Base-by-base conservation (phyloP, 495 filamentous ascomycete genomes). In the Hapsidospora chrysogenum region DNA sequence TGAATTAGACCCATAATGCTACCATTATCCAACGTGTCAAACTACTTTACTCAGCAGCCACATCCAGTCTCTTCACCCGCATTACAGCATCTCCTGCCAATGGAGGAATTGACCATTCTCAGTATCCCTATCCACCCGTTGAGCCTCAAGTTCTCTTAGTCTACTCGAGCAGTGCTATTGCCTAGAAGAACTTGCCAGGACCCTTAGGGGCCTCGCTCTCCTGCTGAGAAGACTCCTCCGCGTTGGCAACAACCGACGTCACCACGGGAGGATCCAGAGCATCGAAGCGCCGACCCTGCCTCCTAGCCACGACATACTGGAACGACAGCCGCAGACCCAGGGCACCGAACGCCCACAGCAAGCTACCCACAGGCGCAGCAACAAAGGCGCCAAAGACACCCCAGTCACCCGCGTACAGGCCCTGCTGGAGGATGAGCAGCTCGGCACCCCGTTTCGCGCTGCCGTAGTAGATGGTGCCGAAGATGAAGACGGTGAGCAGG, bases 301-400 rank as follows among this genome's bases (percentile, higher is more conserved):
- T 27, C 46, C 57, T 72, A 8, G 76, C 64, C n/a, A 47, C 35
- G 20, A 60, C 37, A 38, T 53, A 77, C 37, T 69, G 72, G 14
- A 57, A 58, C 0, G 48, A 42, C 5, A 82, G 43, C 14, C 78
- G 63, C 17, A 70, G 39, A 13, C 41, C 60, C 18, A 76, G 58
- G 11, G 74, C 76, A 11, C 59, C 68, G 29, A 70, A 63, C 11
- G 67, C 74, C 71, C 75, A 85, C 22, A 85, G 53, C 9, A 85
- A 36, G 6, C 77, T 76, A 6, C 79, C 79, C 11, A 82, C 43
- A 1, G 79, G 79, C 4, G 76, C 76, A n/a, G 73, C 78, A 9
- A 82, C 63, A 36, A 84, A 85, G n/a, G 78, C 77, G 33, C 79
- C 79, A 46, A 85, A 85, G 5, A 64, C 74, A 40, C 70, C 73